phyloP scores from a whole-genome alignment of 768 basidiomycete species.

The Lactarius pseudohatsudake region DNA sequence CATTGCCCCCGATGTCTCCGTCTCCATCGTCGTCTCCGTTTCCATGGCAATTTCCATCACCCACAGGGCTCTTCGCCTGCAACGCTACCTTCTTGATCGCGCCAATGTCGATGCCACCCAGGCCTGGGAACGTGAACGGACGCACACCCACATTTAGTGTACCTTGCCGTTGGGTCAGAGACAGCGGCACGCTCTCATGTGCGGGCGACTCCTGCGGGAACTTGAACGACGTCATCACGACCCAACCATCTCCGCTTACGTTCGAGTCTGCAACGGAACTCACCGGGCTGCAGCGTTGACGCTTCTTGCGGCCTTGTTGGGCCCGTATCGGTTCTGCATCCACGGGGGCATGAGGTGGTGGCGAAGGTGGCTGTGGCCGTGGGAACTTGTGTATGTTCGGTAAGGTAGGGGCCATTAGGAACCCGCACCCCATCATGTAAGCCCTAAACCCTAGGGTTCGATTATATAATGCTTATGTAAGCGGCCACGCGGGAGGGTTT shows the following conservation, averaged over 20 bases:
- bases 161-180: conserved; percentile 32
- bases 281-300: conserved; percentile 59
- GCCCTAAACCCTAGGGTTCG: no score
- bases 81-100: conserved; percentile 18
- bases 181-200: conserved; percentile 47
- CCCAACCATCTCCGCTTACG: conserved; percentile 52
- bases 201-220: conserved; percentile 68
- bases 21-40: no score
- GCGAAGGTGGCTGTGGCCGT: conserved; percentile 34
- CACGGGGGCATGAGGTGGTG: conserved; percentile 29
- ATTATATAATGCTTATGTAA: no score
- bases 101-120: conserved; percentile 40
- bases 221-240: conserved; percentile 65
- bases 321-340: conserved; percentile 37
- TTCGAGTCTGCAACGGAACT: conserved; percentile 39
- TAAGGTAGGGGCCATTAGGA: no score
- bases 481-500: no score
- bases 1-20: conserved; percentile 15
- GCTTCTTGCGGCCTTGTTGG: conserved; percentile 79
- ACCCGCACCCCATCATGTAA: no score
- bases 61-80: neutral
- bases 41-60: conserved; percentile 28
- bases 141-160: conserved; percentile 47
- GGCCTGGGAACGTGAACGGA: conserved; percentile 70
- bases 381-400: conserved; percentile 62